Evolutionary conservation across 768 basidiomycete species (phyloP), one percentile per base, ranked within the genome.

Genomic region (Lentinula detonsa): DNA sequence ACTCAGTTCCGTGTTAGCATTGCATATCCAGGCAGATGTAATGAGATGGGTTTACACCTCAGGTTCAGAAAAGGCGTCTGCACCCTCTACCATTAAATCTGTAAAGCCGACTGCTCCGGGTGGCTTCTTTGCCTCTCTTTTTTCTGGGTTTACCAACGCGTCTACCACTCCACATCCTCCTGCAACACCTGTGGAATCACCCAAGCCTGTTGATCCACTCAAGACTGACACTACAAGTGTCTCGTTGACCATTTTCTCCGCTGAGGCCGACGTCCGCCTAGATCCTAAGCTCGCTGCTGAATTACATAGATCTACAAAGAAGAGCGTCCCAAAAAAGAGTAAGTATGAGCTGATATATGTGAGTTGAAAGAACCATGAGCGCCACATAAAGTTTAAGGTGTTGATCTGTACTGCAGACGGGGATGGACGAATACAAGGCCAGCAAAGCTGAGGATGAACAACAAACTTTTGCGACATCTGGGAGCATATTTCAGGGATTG

Each of bases 291-390:
- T 89, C 52, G 77, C 83, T 1, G 71, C 76, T 8, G 96, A 98
- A 71, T 76, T 98, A 37, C 82, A 90, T 62, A 80, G 96, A 61
- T 91, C 93, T 0, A 99, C 95, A 10, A 98, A 98, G 82, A 99
- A 99, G 78, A 87, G 91, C 59, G 90, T 93, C 0, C 96, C 96
- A 0, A 75, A 74, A 4, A 82, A 77, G 56, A 82, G 95, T 69
- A 85, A 80, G 59, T 90, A 91, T 59, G 85, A 90, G 65, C 78
- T 99, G 11, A 93, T 99, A 43, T 98, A 92, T 75, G 89, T 91
- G 57, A 64, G 85, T 71, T 53, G 42, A 37, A 3, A n/a, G 16
- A 37, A 28, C 23, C 18, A 57, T 15, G 33, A 53, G 9, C 66
- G 50, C 13, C 18, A 49, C 33, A 34, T 35, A 28, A 15, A 6